phyloP scores from a whole-genome alignment of 164 flowering plant genomes.

The Sedum album region DNA sequence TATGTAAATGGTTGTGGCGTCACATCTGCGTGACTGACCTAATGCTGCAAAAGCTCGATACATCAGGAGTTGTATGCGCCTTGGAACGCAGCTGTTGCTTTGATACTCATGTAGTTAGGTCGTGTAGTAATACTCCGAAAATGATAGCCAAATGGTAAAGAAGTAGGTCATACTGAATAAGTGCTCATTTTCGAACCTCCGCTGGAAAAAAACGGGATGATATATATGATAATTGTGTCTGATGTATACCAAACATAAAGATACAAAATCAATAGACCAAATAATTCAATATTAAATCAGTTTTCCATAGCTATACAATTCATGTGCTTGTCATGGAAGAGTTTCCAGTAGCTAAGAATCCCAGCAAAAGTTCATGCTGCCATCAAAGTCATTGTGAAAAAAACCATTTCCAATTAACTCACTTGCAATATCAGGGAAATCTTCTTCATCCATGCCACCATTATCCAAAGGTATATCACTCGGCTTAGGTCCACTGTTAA shows the following conservation, averaged over 20 bases:
- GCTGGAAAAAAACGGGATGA: no score
- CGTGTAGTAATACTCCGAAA: not conserved
- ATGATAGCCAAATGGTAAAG: no score
- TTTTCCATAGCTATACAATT: constrained; percentile 2
- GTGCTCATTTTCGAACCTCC: no score
- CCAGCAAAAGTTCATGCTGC: constrained; percentile 49
- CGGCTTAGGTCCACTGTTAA: constrained; percentile 33
- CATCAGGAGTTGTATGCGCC: not conserved
- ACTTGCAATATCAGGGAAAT: constrained; percentile 44
- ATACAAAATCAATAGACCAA: not conserved
- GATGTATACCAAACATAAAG: no score
- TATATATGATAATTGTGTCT: no score
- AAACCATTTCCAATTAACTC: constrained; percentile 64
- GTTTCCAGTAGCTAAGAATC: constrained; percentile 37
- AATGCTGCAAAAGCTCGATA: not conserved
- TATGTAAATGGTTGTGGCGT: not conserved
- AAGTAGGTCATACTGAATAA: no score
- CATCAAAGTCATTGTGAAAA: constrained; percentile 47
- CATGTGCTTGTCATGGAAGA: not conserved
- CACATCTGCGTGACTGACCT: not conserved
- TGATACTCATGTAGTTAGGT: not conserved
- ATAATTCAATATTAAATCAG: not conserved
- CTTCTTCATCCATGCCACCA: constrained; percentile 46
- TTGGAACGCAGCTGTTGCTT: not conserved
- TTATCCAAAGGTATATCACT: constrained; percentile 37